Conservation (phyloP, 2,329 filamentous ascomycete species). For the Bipolaris gigantea region DNA sequence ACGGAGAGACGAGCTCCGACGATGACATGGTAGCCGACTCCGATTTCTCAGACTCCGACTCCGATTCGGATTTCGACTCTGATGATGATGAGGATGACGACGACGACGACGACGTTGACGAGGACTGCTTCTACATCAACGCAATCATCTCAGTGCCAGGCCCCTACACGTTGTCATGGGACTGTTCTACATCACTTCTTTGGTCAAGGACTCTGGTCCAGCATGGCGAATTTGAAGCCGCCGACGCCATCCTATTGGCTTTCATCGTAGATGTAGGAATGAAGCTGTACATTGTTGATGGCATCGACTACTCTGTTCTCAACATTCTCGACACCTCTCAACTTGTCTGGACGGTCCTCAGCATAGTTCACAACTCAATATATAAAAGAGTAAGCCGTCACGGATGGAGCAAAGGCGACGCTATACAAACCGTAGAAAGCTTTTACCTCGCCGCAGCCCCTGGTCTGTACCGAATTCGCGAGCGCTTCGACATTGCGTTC, state of each 20-base stretch:
- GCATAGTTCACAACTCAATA: background rate
- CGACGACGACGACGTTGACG: background rate
- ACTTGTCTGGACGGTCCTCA: background rate
- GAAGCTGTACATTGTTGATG: slow-evolving; percentile 2
- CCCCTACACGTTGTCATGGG: background rate
- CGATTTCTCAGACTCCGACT: background rate
- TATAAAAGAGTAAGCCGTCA: background rate
- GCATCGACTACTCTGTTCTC: background rate
- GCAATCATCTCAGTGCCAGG: background rate
- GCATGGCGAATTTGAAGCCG: background rate
- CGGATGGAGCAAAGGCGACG: background rate
- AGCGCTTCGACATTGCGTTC: background rate
- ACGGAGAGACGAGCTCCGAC: background rate
- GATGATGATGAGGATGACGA: background rate
- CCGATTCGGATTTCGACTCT: background rate
- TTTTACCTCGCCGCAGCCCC: background rate
- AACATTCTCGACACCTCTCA: background rate
- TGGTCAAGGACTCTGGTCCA: background rate
- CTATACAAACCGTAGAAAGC: background rate
- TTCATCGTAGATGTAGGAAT: slow-evolving; percentile 4
- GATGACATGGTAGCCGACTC: background rate
- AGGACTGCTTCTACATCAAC: background rate
- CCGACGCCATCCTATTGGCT: background rate
- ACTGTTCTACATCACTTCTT: background rate
- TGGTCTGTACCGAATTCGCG: background rate